phyloP scores from a whole-genome alignment of 148 eudicot genomes.

The Salicornia ramosissima region DNA sequence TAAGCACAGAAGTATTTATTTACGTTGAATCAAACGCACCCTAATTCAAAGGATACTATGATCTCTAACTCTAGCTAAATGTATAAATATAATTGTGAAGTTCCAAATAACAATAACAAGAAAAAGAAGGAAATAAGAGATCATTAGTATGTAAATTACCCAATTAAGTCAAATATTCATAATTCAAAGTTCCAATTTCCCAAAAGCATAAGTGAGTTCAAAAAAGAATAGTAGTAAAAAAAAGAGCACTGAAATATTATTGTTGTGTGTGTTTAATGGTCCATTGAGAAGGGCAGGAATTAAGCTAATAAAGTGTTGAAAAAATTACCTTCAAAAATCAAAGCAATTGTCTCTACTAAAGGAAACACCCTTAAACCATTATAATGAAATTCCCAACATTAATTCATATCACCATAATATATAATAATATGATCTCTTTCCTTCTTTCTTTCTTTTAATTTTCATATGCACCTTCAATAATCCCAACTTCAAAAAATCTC shows the following conservation, averaged over 20 bases:
- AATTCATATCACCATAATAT: neutral
- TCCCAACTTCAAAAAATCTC: slow-evolving; percentile 1
- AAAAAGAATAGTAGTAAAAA: slow-evolving; percentile 16
- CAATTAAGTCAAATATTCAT: too few species aligned
- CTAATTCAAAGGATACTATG: too few species aligned
- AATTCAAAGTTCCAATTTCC: slow-evolving; percentile 25
- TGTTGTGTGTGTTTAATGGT: slow-evolving; percentile 5
- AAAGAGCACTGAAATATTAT: neutral
- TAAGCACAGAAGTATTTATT: too few species aligned
- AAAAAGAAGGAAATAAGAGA: too few species aligned
- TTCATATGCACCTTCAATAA: slow-evolving; percentile 3
- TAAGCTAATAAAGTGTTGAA: slow-evolving; percentile 1
- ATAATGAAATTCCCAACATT: neutral
- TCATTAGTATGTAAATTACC: too few species aligned
- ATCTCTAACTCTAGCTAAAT: too few species aligned
- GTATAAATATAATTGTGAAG: too few species aligned
- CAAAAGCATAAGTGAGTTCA: slow-evolving; percentile 14
- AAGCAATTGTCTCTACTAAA: slow-evolving; percentile 13
- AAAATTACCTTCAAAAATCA: neutral
- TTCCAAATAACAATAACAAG: too few species aligned
- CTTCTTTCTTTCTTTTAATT: neutral
- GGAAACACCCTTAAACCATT: slow-evolving; percentile 22
- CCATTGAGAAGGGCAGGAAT: slow-evolving; percentile 2
- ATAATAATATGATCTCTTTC: neutral
- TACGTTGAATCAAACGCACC: too few species aligned